These are phyloP conservation scores for Coccomyxa sp. DNA, from an alignment of 139 green algal genomes.

Conservation along the genomic window DNA sequence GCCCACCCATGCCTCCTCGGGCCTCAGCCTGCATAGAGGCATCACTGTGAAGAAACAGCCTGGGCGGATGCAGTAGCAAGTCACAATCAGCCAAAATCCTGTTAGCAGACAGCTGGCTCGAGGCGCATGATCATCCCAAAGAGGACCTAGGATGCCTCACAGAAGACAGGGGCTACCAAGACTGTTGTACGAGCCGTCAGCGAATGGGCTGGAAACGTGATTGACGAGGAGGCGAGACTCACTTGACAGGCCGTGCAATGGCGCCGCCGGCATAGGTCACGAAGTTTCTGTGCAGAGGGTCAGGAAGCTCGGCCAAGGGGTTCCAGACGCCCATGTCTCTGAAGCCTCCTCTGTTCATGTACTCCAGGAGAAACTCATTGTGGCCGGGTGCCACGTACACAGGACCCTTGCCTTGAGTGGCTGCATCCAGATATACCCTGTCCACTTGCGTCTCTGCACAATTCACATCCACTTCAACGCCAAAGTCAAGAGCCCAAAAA, in stretches of 20 bases:
- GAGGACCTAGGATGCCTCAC: too few species aligned
- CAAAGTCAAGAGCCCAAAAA: too few species aligned
- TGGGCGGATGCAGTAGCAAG: too few species aligned
- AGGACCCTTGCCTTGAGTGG: not conserved
- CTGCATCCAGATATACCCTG: not conserved
- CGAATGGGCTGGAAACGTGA: too few species aligned
- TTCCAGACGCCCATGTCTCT: not conserved
- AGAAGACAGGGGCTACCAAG: too few species aligned
- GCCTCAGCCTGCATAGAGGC: slow-evolving; percentile 16
- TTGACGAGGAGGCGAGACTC: too few species aligned
- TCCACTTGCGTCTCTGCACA: not conserved
- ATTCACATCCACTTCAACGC: too few species aligned
- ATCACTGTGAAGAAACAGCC: too few species aligned
- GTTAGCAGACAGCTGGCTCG: too few species aligned
- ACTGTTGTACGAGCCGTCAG: too few species aligned
- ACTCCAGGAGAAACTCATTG: not conserved
- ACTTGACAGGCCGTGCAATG: slow-evolving; percentile 20
- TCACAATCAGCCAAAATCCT: too few species aligned
- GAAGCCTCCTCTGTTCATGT: not conserved
- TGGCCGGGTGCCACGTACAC: not conserved
- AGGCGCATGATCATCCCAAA: too few species aligned
- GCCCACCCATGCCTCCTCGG: slow-evolving; percentile 31
- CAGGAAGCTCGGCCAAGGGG: not conserved
- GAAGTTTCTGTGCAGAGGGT: slow-evolving; percentile 1
- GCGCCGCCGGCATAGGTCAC: slow-evolving; percentile 17